A percentile compares a stretch with the other conserved stretches of the same genome.
Conservation (phyloP, 352 stramenopile species). For the Phytopythium helicoides region DNA sequence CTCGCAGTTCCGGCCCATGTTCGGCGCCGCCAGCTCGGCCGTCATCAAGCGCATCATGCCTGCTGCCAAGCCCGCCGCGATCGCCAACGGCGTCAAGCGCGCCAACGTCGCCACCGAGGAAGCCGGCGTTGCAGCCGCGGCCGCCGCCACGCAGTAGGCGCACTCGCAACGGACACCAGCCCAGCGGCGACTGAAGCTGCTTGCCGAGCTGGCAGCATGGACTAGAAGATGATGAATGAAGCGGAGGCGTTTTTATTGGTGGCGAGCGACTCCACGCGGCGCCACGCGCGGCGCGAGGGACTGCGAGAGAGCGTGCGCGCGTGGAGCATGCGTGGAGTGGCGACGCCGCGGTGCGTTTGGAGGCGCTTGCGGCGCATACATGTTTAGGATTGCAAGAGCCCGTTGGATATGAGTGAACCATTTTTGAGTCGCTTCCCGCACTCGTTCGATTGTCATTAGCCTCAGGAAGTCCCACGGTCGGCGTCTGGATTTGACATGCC, state of each 20-base stretch:
- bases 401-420: slow-evolving; percentile 8
- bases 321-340: slow-evolving; percentile 4
- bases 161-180: not conserved
- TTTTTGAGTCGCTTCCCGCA: slow-evolving; percentile 14
- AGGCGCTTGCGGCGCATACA: no score
- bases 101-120: slow-evolving; percentile 5
- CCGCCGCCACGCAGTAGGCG: slow-evolving; percentile 27
- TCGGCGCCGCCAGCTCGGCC: slow-evolving; percentile 59
- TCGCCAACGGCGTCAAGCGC: slow-evolving; percentile 11
- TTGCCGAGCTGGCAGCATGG: not conserved
- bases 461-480: not conserved
- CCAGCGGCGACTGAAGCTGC: slow-evolving; percentile 2
- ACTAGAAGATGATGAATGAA: not conserved
- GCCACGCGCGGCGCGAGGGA: no score
- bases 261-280: no score
- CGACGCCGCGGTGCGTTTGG: not conserved
- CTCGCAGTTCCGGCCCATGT: slow-evolving; percentile 71
- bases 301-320: no score
- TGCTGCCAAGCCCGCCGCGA: slow-evolving; percentile 16
- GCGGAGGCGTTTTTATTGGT: no score
- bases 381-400: not conserved
- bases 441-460: not conserved
- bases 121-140: slow-evolving; percentile 6
- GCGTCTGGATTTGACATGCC: no score
- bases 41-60: slow-evolving; percentile 71